Percentiles rank a stretch among this genome's conserved stretches.
Conservation (phyloP, 306 rosid species). For the Fragaria vesca region DNA sequence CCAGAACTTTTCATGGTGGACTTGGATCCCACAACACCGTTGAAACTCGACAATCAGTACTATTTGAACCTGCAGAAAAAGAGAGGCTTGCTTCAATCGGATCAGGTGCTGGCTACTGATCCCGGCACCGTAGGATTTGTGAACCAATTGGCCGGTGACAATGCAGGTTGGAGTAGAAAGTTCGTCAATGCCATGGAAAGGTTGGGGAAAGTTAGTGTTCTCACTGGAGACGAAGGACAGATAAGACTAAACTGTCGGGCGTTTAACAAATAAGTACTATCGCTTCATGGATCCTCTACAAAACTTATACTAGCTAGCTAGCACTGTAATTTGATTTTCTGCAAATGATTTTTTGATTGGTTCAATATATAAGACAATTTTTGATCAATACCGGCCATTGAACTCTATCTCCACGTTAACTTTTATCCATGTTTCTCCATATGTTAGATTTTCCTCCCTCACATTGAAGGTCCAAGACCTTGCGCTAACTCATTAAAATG, state of each 20-base stretch:
- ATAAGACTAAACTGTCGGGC: slow-evolving; percentile 2
- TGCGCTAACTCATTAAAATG: too few relatives aligned
- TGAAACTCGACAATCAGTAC: slow-evolving; percentile 43
- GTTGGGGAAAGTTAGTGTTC: slow-evolving; percentile 30
- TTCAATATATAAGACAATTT: too few relatives aligned
- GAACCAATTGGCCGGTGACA: slow-evolving; percentile 25
- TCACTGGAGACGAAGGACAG: slow-evolving; percentile 43
- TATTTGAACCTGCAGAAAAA: slow-evolving; percentile 31
- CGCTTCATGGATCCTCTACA: too few relatives aligned
- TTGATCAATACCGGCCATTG: too few relatives aligned
- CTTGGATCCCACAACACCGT: slow-evolving; percentile 52
- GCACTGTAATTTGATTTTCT: too few relatives aligned
- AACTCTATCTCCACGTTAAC: too few relatives aligned
- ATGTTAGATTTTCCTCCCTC: too few relatives aligned
- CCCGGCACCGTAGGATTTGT: slow-evolving; percentile 36
- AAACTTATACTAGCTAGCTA: too few relatives aligned
- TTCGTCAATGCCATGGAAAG: slow-evolving; percentile 36
- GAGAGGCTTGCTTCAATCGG: slow-evolving; percentile 43
- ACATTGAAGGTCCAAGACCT: too few relatives aligned
- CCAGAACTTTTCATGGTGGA: slow-evolving; percentile 1
- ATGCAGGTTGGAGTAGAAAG: slow-evolving; percentile 12
- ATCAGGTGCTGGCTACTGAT: slow-evolving; percentile 36
- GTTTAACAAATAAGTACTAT: too few relatives aligned
- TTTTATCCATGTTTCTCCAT: too few relatives aligned
- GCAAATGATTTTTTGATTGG: too few relatives aligned